phyloP scores from a whole-genome alignment of 2,329 filamentous ascomycete genomes.

The Phaeosphaeria sp. region DNA sequence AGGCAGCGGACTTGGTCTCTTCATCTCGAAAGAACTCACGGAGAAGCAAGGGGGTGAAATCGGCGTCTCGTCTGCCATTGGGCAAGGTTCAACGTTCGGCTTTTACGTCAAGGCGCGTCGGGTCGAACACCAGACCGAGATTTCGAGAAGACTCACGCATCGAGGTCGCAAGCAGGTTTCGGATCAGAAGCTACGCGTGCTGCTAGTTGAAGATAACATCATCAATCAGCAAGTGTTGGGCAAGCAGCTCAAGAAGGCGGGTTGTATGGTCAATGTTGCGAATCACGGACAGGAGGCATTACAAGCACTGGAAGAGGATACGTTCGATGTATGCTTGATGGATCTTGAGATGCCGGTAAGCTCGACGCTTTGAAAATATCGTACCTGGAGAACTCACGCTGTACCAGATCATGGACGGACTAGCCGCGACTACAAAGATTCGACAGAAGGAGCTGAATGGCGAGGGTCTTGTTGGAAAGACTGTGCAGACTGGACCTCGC shows the following conservation, averaged over 20 bases:
- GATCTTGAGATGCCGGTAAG: slow-evolving; percentile 62
- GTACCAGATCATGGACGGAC: slow-evolving; percentile 53
- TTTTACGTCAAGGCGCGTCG: slow-evolving; percentile 52
- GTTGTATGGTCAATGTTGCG: slow-evolving; percentile 38
- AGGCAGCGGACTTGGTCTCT: slow-evolving; percentile 54
- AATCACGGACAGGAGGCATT: slow-evolving; percentile 50
- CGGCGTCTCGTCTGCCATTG: slow-evolving; percentile 49
- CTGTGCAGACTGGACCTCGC: slow-evolving; percentile 30
- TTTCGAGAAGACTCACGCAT: slow-evolving; percentile 10
- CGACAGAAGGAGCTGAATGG: slow-evolving; percentile 53
- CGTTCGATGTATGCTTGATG: slow-evolving; percentile 49
- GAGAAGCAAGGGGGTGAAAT: slow-evolving; percentile 56
- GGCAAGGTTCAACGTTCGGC: slow-evolving; percentile 51
- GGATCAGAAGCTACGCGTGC: slow-evolving; percentile 28
- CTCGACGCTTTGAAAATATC: neutral
- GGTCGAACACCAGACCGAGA: slow-evolving; percentile 18
- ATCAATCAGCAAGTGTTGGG: slow-evolving; percentile 49
- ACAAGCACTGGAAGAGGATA: slow-evolving; percentile 32
- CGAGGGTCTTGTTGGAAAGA: slow-evolving; percentile 20
- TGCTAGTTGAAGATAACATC: slow-evolving; percentile 50
- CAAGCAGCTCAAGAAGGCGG: slow-evolving; percentile 46
- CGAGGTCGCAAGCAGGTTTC: slow-evolving; percentile 4
- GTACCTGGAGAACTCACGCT: neutral
- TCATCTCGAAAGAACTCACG: slow-evolving; percentile 55
- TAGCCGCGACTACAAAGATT: slow-evolving; percentile 54